Percentiles rank a stretch among this genome's conserved stretches.
These are phyloP conservation scores for Bacterosira constricta DNA, from an alignment of 108 stramenopile species.

Conservation along the genomic window DNA sequence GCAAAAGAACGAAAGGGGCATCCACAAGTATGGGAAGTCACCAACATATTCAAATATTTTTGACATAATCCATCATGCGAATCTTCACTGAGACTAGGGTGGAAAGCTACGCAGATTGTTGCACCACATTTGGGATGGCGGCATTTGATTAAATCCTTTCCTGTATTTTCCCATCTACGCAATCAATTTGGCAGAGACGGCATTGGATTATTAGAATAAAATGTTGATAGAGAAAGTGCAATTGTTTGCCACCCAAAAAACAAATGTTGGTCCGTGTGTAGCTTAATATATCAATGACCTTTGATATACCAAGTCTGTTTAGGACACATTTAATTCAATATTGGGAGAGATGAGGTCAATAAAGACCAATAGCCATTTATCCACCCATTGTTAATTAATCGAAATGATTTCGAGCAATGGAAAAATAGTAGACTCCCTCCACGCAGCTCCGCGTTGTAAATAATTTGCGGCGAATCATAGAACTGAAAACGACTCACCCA, in stretches of 20 bases:
- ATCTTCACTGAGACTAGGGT: slow-evolving; percentile 32
- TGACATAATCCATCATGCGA: slow-evolving; percentile 15
- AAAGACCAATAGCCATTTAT: neutral
- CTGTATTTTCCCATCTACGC: slow-evolving; percentile 63
- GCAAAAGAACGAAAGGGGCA: slow-evolving; percentile 36
- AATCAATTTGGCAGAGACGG: slow-evolving; percentile 6
- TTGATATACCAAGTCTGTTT: slow-evolving; percentile 36
- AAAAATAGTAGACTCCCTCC: neutral
- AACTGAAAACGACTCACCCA: slow-evolving; percentile 72
- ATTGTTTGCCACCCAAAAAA: too few species aligned
- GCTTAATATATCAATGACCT: slow-evolving; percentile 55
- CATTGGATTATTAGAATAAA: neutral
- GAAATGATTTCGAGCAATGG: neutral
- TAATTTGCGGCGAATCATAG: too few species aligned
- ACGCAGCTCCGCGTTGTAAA: too few species aligned
- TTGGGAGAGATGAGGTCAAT: neutral
- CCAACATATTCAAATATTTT: slow-evolving; percentile 36
- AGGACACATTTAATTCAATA: slow-evolving; percentile 9
- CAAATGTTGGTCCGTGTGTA: slow-evolving; percentile 67
- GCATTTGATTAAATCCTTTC: slow-evolving; percentile 58
- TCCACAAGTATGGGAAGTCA: slow-evolving; percentile 11
- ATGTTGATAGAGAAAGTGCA: too few species aligned
- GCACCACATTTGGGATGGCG: slow-evolving; percentile 39
- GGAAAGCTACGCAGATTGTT: slow-evolving; percentile 47
- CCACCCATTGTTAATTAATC: neutral